Percentiles rank a stretch among this genome's conserved stretches.
These are phyloP conservation scores for Camellia sinensis DNA, from an alignment of 148 eudicot species.

Conservation along the genomic window DNA sequence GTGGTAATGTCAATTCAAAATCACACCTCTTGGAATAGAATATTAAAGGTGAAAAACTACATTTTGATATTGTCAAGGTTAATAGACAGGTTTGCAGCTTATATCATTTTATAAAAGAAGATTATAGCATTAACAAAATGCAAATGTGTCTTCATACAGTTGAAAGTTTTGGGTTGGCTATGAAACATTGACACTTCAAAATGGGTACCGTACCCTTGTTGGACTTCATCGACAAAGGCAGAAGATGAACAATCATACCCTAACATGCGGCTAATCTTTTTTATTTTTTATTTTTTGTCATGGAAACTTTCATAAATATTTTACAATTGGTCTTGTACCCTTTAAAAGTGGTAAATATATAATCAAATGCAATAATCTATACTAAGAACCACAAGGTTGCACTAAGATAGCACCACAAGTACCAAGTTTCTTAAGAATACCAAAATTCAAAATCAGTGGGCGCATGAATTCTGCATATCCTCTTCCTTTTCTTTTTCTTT, in stretches of 20 bases:
- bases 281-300: no score
- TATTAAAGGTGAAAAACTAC: not conserved
- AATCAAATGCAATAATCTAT: not conserved
- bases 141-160: not conserved
- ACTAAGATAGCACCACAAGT: not conserved
- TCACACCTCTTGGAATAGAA: not conserved
- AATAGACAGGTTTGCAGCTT: not conserved
- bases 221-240: not conserved
- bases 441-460: not conserved
- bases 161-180: not conserved
- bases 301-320: not conserved
- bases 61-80: not conserved
- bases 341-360: not conserved
- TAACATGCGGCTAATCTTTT: not conserved
- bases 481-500: not conserved
- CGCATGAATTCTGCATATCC: not conserved
- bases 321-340: not conserved
- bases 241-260: not conserved
- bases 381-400: not conserved
- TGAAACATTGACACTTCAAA: no score
- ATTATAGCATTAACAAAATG: constrained; percentile 1
- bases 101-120: not conserved
- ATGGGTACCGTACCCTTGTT: not conserved
- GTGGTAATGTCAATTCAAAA: not conserved
- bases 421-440: not conserved